Conservation (phyloP, 192 early-diverging fungal genomes). For the Umbelopsis ramanniana region DNA sequence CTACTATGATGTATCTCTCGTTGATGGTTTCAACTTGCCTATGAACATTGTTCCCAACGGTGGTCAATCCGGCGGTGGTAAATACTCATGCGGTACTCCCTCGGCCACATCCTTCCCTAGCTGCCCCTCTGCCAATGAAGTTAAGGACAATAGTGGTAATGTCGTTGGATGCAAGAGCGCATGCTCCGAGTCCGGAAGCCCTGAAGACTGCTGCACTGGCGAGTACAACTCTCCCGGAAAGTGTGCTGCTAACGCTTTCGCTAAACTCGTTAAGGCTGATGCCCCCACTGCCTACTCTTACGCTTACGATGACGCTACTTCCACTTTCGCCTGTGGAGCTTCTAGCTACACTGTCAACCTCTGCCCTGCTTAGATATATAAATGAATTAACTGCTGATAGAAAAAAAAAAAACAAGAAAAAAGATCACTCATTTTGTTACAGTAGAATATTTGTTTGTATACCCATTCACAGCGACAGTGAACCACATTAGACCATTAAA, state of each 20-base stretch:
- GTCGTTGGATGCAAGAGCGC: constrained; percentile 34
- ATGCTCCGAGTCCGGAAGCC: constrained; percentile 24
- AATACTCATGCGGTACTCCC: constrained; percentile 26
- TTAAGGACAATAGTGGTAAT: constrained; percentile 26
- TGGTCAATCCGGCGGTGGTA: background rate
- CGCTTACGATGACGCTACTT: constrained; percentile 42
- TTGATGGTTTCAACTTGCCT: constrained; percentile 40
- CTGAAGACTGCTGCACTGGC: constrained; percentile 34
- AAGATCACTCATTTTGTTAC: no score
- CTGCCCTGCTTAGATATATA: constrained; percentile 24
- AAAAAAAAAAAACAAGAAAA: no score
- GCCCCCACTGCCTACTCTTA: constrained; percentile 36
- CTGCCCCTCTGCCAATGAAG: constrained; percentile 31
- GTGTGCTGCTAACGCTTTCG: constrained; percentile 28
- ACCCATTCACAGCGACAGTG: no score
- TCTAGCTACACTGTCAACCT: constrained; percentile 34
- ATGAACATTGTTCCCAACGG: constrained; percentile 27
- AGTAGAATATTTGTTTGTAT: no score
- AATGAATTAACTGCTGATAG: background rate
- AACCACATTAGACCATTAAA: no score
- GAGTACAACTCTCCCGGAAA: constrained; percentile 14
- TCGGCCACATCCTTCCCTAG: constrained; percentile 15
- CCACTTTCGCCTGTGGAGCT: constrained; percentile 26
- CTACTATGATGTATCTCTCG: constrained; percentile 40
- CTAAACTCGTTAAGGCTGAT: constrained; percentile 17